Conservation (phyloP, 2,329 filamentous ascomycete genomes). For the Lasiodiplodia sp. region DNA sequence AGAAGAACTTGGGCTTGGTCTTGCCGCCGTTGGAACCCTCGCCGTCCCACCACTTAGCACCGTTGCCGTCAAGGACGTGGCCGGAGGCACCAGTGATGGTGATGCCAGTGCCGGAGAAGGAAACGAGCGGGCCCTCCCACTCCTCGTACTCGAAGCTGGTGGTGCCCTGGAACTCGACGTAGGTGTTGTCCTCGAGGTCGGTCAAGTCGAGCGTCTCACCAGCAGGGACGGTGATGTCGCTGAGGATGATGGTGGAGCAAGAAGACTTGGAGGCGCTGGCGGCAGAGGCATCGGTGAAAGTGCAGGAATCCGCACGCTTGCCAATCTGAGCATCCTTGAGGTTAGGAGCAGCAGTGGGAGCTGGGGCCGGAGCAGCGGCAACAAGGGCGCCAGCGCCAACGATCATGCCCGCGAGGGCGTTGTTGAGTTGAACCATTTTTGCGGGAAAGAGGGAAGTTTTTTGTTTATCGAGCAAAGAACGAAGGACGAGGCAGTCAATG, state of each 20-base stretch:
- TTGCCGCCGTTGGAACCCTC: conserved; percentile 59
- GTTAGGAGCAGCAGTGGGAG: conserved; percentile 32
- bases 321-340: conserved; percentile 29
- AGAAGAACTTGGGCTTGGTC: conserved; percentile 60
- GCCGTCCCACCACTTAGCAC: conserved; percentile 59
- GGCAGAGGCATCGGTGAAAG: conserved; percentile 60
- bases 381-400: conserved; percentile 29
- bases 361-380: conserved; percentile 19
- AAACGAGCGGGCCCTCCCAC: conserved; percentile 70
- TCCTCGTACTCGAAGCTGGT: conserved; percentile 72
- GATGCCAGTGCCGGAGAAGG: conserved; percentile 59
- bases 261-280: conserved; percentile 55
- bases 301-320: conserved; percentile 52
- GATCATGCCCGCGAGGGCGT: conserved; percentile 25
- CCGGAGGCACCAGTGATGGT: conserved; percentile 65
- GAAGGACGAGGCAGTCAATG: conserved; percentile 26
- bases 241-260: conserved; percentile 63
- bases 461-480: background rate
- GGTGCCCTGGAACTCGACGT: conserved; percentile 68
- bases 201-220: conserved; percentile 67
- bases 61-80: conserved; percentile 64
- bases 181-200: conserved; percentile 58
- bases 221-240: conserved; percentile 63
- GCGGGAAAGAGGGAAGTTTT: background rate
- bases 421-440: conserved; percentile 29